Base-by-base conservation (phyloP, 768 basidiomycete species). In the Chalciporus piperatus region DNA sequence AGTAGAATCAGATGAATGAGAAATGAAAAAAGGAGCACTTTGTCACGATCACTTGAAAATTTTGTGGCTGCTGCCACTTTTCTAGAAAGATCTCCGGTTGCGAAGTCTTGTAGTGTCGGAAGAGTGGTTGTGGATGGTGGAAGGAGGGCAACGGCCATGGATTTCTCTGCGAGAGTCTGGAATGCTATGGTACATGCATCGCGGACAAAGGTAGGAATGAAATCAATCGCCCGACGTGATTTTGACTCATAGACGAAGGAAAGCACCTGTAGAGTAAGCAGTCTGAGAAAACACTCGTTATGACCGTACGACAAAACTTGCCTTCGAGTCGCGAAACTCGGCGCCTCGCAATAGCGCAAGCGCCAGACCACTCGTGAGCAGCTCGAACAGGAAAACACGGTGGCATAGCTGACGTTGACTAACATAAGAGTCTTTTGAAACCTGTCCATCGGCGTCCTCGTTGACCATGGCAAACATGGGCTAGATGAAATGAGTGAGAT, bases 391-490 rank as follows among this genome's bases (percentile, higher is more conserved):
- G 54, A 84, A 78, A 1, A 64, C 38, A 5, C 84, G 73, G 48
- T 84, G 81, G 5, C 66, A 57, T 2, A 87, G 68, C 14, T 76
- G 64, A 19, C 70, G 64, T 25, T 61, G 66, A 1, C 62, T 50
- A 7, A 54, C 47, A 10, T 60, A 51, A 19, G 50, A 38, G 20
- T 57, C 56, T 1, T 14, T 17, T 41, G 40, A 57, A 20, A 48
- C 47, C 6, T 44, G 38, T 19, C 57, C 54, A 8, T 62, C 50
- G 8, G 74, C 78, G 8, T 81, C 84, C 48, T 84, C 84, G 52
- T 80, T 77, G 17, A 73, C 68, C 67, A 88, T 70, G 25, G 80
- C 72, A 50, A 85, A 86, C 83, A 88, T 85, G 1, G 87, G 85
- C 82, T 86, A 53, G 27, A 30, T 13, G 37, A 3, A 6, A 42